Conservation (phyloP, 129 eudicot species). For the Deinandra increscens region DNA sequence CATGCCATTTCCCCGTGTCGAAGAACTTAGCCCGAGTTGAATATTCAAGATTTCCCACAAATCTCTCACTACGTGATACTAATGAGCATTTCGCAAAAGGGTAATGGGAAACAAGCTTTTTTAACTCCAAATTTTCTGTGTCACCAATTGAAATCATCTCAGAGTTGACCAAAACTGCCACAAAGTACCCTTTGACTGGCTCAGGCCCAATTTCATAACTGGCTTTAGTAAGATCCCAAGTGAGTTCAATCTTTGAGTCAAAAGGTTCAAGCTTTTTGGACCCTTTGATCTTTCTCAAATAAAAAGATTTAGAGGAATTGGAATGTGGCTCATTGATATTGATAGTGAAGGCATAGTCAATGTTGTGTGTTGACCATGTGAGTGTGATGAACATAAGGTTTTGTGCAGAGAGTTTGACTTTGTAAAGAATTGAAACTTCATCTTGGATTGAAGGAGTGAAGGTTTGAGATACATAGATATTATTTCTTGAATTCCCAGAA, state of each 20-base stretch:
- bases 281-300: slow-evolving; percentile 45
- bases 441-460: slow-evolving; percentile 56
- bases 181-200: slow-evolving; percentile 52
- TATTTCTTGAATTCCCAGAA: slow-evolving; percentile 55
- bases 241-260: slow-evolving; percentile 41
- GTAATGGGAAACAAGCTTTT: slow-evolving; percentile 20
- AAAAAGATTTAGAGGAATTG: slow-evolving; percentile 31
- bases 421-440: slow-evolving; percentile 56
- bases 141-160: slow-evolving; percentile 47
- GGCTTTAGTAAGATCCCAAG: slow-evolving; percentile 78
- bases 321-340: slow-evolving; percentile 41
- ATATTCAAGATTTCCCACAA: slow-evolving; percentile 43
- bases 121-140: slow-evolving; percentile 34
- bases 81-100: slow-evolving; percentile 38
- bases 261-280: slow-evolving; percentile 40
- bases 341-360: slow-evolving; percentile 50
- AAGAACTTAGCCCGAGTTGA: slow-evolving; percentile 56
- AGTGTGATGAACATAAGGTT: slow-evolving; percentile 48
- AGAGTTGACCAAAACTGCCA: slow-evolving; percentile 50
- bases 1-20: slow-evolving; percentile 55
- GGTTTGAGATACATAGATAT: slow-evolving; percentile 39
- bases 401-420: slow-evolving; percentile 44
- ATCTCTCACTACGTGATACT: slow-evolving; percentile 50
- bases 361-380: slow-evolving; percentile 60
- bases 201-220: slow-evolving; percentile 63